phyloP scores from a whole-genome alignment of 1,284 basidiomycete species.

The Apiotrichum veenhuisii region DNA sequence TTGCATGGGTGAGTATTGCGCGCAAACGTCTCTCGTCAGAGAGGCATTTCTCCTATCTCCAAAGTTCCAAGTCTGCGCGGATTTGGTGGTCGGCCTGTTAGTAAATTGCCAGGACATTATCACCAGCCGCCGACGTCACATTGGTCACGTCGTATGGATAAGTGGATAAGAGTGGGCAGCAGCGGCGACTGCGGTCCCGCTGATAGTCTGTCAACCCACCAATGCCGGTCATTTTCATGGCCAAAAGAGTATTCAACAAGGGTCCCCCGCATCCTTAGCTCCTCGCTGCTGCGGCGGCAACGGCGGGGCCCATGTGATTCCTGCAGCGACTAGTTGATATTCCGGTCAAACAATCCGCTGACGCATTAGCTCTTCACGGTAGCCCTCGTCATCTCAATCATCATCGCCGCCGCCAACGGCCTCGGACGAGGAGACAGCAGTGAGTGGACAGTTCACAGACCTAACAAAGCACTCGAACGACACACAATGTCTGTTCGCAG shows the following conservation, averaged over 20 bases:
- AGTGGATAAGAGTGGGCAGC: neutral
- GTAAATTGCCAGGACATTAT: too few species aligned
- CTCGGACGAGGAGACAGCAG: constrained; percentile 37
- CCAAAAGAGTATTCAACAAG: neutral
- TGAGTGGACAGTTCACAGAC: constrained; percentile 13
- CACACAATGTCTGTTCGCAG: neutral
- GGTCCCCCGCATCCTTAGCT: neutral
- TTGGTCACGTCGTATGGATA: neutral
- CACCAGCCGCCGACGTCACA: neutral
- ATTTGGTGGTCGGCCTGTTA: neutral
- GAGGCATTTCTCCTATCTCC: too few species aligned
- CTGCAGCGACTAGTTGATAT: too few species aligned
- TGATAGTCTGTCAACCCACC: too few species aligned
- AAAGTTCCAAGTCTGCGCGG: neutral
- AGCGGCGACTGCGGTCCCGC: too few species aligned
- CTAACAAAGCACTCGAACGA: neutral
- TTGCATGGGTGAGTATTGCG: constrained; percentile 48
- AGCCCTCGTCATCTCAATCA: constrained; percentile 30
- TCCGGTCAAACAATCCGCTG: neutral
- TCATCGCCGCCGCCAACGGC: constrained; percentile 37
- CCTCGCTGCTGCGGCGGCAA: too few species aligned
- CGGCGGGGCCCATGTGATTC: neutral
- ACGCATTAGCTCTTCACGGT: constrained; percentile 31
- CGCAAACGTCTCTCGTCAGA: too few species aligned
- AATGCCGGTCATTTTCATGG: too few species aligned